Evolutionary conservation across 75 land plant species (phyloP), one percentile per base, ranked within the genome.

Genomic region (Chamaecyparis obtusa): DNA sequence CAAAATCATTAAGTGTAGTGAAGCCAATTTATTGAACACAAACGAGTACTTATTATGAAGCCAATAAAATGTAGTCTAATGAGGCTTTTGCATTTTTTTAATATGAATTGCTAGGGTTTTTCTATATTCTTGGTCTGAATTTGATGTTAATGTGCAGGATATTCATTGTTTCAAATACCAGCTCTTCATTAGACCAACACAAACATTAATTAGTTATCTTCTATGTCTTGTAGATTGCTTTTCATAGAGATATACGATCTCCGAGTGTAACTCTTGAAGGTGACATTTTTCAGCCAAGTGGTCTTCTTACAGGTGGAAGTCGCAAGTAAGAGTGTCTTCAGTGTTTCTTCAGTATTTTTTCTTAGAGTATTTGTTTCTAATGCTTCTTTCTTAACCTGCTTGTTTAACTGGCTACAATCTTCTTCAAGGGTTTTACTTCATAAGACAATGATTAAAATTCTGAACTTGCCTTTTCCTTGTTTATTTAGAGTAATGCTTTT

Each of bases 251-350:
- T 60, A 92, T 93, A 46, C 82, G 60, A 81, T 93, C 92, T 67
- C 93, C 95, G 15, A 95, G 98, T 91, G 99, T 98, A 11, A 97
- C 99, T 35, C 92, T 98, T 87, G 99, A 97, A 86, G 99, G 99
- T 75, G 99, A 98, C 88, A 92, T 97, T 76, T 98, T 97, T 92
- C 94, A 98, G 55, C 99, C 99, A 35, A 95, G 99, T 88, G 99
- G 99, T 80, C 93, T 98, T 79, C 90, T 98, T 37, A 98, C 99
- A 83, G 99, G 99, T 85, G 99, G 99, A 46, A 95, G 98, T 57
- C 99, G 98, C 91, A 96, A 87, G 99, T 97, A 92, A 87, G 91
- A 39, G 30, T 33, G 30, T 88, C 30, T 82, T 39, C 24, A 8
- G 37, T 82, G 32, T 37, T 64, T 87, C 27, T 48, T 17, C 83